These are phyloP conservation scores for Kodamaea fungicola DNA, from an alignment of 1,139 yeast species.

Conservation along the genomic window DNA sequence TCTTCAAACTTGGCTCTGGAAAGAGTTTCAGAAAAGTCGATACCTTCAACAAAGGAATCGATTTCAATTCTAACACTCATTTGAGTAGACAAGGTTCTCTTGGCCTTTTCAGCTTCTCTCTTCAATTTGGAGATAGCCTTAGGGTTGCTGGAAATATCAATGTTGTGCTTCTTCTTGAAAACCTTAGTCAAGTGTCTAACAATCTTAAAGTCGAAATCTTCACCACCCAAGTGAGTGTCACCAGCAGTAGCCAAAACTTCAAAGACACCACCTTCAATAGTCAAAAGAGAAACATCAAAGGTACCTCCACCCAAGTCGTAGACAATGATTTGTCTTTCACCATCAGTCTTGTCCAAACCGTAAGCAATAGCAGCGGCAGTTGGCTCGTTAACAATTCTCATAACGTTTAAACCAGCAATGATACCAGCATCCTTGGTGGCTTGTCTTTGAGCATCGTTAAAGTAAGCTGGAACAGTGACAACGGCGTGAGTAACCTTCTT, in stretches of 20 bases:
- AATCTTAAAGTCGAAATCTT: constrained; percentile 89
- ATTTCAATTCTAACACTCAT: constrained; percentile 88
- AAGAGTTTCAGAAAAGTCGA: constrained; percentile 88
- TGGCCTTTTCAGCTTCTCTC: constrained; percentile 96
- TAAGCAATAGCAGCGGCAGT: constrained; percentile 98
- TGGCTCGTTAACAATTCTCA: constrained; percentile 96
- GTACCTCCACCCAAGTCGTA: constrained; percentile 57
- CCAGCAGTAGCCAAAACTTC: constrained; percentile 53
- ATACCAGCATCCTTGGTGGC: constrained; percentile 98
- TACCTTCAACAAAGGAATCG: constrained; percentile 93
- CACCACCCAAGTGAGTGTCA: constrained; percentile 71
- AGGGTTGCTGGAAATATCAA: constrained; percentile 69
- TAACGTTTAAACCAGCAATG: constrained; percentile 90
- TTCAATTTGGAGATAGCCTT: constrained; percentile 86
- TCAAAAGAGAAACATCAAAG: constrained; percentile 49
- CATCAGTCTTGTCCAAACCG: constrained; percentile 79
- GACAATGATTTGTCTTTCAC: constrained; percentile 48
- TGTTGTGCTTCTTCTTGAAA: constrained; percentile 83
- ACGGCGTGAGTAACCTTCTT: constrained; percentile 90
- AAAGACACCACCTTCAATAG: constrained; percentile 52
- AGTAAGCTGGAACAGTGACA: constrained; percentile 96
- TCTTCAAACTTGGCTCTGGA: constrained; percentile 97
- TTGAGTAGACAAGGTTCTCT: constrained; percentile 89
- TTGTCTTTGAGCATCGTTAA: constrained; percentile 97
- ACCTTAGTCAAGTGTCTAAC: constrained; percentile 81